Conservation (phyloP, 345 rosid genomes). For the Hypericum androsaemum region DNA sequence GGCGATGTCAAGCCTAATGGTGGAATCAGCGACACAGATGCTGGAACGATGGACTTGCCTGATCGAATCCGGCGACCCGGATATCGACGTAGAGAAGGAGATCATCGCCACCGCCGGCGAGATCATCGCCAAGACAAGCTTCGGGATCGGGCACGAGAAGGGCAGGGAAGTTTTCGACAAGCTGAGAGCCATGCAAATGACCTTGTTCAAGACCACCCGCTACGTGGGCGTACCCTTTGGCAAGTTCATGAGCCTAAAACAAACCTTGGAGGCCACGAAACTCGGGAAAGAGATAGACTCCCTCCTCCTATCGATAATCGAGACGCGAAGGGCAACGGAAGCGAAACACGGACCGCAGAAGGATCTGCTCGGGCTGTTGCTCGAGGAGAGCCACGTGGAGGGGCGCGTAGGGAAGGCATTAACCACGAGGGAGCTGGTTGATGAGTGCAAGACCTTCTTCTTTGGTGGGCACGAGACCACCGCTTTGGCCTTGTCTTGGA, state of each 20-base stretch:
- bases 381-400: background rate
- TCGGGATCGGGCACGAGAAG: constrained; percentile 49
- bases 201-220: constrained; percentile 66
- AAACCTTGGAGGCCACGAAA: constrained; percentile 39
- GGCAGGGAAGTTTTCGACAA: constrained; percentile 53
- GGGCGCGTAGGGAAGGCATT: constrained; percentile 26
- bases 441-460: constrained; percentile 95
- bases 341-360: constrained; percentile 9
- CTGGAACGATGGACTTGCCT: constrained; percentile 48
- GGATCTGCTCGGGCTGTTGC: constrained; percentile 46
- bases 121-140: constrained; percentile 78
- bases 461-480: constrained; percentile 95
- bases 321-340: constrained; percentile 25
- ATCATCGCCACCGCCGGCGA: constrained; percentile 68
- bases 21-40: constrained; percentile 67
- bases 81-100: constrained; percentile 64
- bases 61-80: constrained; percentile 35
- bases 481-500: constrained; percentile 78
- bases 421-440: constrained; percentile 53
- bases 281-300: constrained; percentile 69
- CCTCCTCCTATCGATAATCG: constrained; percentile 49
- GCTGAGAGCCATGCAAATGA: constrained; percentile 59
- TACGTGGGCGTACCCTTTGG: constrained; percentile 80
- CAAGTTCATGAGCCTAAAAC: constrained; percentile 38
- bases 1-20: constrained; percentile 79